Conservation (phyloP, 2,329 filamentous ascomycete genomes). For the Cladosporium phlei region DNA sequence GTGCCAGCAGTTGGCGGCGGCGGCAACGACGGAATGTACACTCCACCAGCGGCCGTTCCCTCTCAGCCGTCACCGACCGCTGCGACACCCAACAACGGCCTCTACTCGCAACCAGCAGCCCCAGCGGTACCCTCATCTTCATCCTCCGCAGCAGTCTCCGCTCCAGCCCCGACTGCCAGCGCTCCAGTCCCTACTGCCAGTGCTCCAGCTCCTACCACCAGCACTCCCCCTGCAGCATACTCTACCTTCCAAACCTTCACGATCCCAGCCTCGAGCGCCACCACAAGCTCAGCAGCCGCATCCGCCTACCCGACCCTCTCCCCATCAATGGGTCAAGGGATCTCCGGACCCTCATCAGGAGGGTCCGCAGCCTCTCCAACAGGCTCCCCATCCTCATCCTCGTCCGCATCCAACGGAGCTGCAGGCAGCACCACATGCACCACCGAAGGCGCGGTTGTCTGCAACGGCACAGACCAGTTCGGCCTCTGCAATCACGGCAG, state of each 20-base stretch:
- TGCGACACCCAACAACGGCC: neutral
- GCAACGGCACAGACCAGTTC: slow-evolving; percentile 38
- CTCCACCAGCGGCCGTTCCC: neutral
- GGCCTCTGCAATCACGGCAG: slow-evolving; percentile 41
- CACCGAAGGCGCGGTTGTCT: slow-evolving; percentile 35
- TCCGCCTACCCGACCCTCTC: slow-evolving; percentile 8
- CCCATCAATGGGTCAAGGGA: neutral
- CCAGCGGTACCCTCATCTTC: too few relatives aligned
- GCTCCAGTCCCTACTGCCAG: neutral
- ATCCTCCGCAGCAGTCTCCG: too few relatives aligned
- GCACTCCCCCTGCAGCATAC: neutral
- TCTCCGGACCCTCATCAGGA: slow-evolving; percentile 1
- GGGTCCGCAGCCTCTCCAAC: slow-evolving; percentile 3
- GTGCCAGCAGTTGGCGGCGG: neutral
- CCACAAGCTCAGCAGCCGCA: neutral
- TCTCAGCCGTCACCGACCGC: neutral
- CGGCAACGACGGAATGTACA: neutral
- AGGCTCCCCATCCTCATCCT: neutral
- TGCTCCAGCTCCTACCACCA: too few relatives aligned
- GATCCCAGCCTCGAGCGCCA: neutral
- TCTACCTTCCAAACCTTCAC: slow-evolving; percentile 2
- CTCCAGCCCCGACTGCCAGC: neutral
- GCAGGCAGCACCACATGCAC: slow-evolving; percentile 30
- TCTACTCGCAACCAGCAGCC: too few relatives aligned
- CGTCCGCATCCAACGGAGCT: neutral